A percentile compares a stretch with the other conserved stretches of the same genome.
These are phyloP conservation scores for Seiridium cupressi DNA, from an alignment of 2,329 filamentous ascomycete species.

Conservation along the genomic window DNA sequence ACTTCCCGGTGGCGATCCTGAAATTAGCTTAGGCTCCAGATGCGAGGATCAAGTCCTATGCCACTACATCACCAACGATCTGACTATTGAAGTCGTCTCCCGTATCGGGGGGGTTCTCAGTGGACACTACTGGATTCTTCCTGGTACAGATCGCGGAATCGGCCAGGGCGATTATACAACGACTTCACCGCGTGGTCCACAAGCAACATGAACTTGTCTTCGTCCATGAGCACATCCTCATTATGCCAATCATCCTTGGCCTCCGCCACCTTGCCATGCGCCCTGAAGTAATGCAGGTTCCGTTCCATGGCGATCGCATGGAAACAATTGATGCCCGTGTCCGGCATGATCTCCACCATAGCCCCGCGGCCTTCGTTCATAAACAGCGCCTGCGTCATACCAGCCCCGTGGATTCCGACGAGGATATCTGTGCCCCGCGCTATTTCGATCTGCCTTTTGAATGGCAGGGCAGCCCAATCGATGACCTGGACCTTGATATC, in stretches of 20 bases:
- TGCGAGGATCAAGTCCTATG: no score
- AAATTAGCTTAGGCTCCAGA: no score
- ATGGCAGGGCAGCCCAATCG: background rate
- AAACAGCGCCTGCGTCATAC: background rate
- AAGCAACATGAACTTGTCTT: background rate
- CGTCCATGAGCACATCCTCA: background rate
- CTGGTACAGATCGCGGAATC: background rate
- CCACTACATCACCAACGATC: no score
- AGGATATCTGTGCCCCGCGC: background rate
- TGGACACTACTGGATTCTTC: background rate
- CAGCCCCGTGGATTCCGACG: background rate
- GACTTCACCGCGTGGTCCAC: background rate
- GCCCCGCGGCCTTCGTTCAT: background rate
- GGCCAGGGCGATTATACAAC: background rate
- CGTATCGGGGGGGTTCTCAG: background rate
- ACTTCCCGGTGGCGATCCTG: no score
- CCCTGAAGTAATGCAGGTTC: background rate
- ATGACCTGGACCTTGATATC: background rate
- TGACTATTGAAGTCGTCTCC: no score
- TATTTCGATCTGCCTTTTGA: background rate
- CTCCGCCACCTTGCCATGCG: background rate
- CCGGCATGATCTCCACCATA: background rate
- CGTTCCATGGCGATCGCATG: background rate
- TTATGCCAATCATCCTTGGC: background rate
- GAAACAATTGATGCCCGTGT: background rate